Conservation (phyloP, 2,329 filamentous ascomycete genomes). For the Diaporthe sp. region DNA sequence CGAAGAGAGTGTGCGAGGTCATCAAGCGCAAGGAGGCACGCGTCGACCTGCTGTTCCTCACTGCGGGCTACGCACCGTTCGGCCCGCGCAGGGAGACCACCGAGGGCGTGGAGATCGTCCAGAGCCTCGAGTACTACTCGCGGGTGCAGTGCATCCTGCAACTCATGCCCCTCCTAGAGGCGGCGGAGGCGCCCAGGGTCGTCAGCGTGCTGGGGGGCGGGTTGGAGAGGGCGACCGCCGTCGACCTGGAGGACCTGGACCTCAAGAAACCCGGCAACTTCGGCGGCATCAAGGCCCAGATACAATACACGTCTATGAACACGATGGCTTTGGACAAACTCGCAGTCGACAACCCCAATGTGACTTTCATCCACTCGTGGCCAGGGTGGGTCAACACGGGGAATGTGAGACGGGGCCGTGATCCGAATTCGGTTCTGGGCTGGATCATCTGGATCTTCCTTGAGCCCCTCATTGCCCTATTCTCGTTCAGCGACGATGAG, state of each 20-base stretch:
- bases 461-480: conserved; percentile 44
- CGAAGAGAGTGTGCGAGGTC: conserved; percentile 48
- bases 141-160: conserved; percentile 52
- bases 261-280: conserved; percentile 47
- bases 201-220: conserved; percentile 49
- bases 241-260: conserved; percentile 48
- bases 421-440: conserved; percentile 39
- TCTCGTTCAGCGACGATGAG: conserved; percentile 44
- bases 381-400: conserved; percentile 50
- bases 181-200: conserved; percentile 44
- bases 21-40: conserved; percentile 50
- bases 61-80: conserved; percentile 55
- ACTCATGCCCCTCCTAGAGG: conserved; percentile 52
- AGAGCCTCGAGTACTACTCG: conserved; percentile 54
- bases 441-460: conserved; percentile 48
- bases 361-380: conserved; percentile 49
- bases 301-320: conserved; percentile 45
- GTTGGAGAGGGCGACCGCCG: conserved; percentile 38
- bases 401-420: conserved; percentile 43
- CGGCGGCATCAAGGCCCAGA: conserved; percentile 42
- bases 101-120: conserved; percentile 55
- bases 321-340: conserved; percentile 46
- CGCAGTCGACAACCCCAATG: conserved; percentile 43
- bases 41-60: conserved; percentile 57
- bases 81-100: conserved; percentile 48